Evolutionary conservation across 148 eudicot genomes (phyloP), one percentile per base, ranked within the genome.

Genomic region (Cornus kousa): DNA sequence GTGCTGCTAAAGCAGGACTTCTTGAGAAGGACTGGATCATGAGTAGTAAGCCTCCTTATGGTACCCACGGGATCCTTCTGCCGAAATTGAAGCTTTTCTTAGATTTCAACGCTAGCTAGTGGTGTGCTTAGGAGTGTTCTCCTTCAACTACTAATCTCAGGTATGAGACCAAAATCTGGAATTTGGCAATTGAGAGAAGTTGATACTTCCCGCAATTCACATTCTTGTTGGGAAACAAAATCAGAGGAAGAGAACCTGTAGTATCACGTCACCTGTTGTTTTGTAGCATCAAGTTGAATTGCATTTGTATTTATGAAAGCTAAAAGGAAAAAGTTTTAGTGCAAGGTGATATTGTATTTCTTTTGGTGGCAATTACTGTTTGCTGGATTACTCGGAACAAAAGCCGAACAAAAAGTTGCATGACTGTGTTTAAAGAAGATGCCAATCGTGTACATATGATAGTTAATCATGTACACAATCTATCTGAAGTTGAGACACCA

Each of bases 21-120:
- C 86, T 93, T 77, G 94, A 91, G 70, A 93, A 89, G 85, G 95
- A 93, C 37, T 94, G 99, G 99, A 74, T 94, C 65, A 77, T 40
- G 68, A 83, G 53, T 72, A 69, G 80, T 70, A 90, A 89, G 83
- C 93, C 89, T 24, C 60, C 84, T 24, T 96, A 90, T 71, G 99
- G 93, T 40, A 86, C 91, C 20, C 83, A 57, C 28, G 99, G 93
- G 74, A 91, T 93, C 66, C 88, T 93, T 17, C 66, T 80, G 33
- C 94, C 88, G 74, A 95, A 95, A 80, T 80, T 95, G 76, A 87
- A 85, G 20, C 86, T 89, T 80, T 93, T 93, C 79, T 87, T 95
- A 78, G 86, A 88, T 76, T 90, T 87, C 78, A 93, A 81, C 78
- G 97, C 93, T 64, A 80, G 87, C 77, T 89, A 85, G 79, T 77